Evolutionary conservation across 2,329 filamentous ascomycete genomes (phyloP).

Genomic region (Aspergillaceae sp.): DNA sequence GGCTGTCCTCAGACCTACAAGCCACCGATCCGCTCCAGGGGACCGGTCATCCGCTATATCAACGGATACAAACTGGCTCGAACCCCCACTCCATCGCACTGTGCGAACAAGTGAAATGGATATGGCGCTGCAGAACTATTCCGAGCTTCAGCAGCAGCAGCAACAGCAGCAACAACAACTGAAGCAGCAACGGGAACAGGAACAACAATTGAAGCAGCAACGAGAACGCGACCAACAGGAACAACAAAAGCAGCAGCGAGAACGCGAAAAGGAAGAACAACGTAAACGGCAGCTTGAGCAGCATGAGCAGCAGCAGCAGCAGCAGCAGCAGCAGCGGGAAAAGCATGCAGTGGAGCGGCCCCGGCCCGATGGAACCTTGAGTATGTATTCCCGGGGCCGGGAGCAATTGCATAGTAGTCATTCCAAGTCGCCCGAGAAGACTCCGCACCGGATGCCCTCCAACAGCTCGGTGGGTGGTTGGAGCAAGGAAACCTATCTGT

Average conservation of each 20-base stretch:
- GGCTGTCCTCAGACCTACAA: not conserved
- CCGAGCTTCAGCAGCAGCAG: conserved; percentile 11
- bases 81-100: conserved; percentile 20
- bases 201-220: not conserved
- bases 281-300: not conserved
- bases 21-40: not conserved
- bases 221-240: conserved; percentile 1
- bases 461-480: conserved; percentile 17
- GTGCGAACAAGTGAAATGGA: conserved; percentile 28
- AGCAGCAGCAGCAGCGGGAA: conserved; percentile 2
- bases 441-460: conserved; percentile 11
- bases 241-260: too few relatives aligned
- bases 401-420: conserved; percentile 14
- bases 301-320: not conserved
- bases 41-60: not conserved
- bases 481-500: conserved; percentile 18
- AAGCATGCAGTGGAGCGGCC: not conserved
- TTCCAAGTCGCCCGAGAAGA: conserved; percentile 11
- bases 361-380: conserved; percentile 7
- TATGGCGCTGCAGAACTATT: conserved; percentile 22
- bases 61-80: conserved; percentile 10
- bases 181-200: conserved; percentile 1
- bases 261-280: conserved; percentile 1
- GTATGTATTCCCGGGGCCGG: conserved; percentile 15
- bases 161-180: too few relatives aligned